Evolutionary conservation across 768 basidiomycete genomes (phyloP).

Genomic region (Pulveroboletus sp.): DNA sequence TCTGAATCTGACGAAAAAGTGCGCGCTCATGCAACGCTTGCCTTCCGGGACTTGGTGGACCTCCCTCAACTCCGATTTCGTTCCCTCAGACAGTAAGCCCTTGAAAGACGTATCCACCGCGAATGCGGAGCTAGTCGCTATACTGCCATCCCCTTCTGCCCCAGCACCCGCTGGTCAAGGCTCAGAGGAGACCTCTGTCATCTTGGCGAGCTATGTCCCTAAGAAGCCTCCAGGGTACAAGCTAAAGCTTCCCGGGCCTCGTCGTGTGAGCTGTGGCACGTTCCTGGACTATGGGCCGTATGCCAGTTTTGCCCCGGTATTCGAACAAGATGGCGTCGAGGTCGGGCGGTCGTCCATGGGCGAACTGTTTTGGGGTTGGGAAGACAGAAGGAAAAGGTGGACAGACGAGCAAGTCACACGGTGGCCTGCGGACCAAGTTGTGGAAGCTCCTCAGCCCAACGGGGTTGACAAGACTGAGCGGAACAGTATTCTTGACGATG

Average conservation of each 20-base stretch:
- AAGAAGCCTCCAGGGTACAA: constrained; percentile 38
- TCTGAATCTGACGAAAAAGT: constrained; percentile 41
- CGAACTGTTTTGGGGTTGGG: constrained; percentile 51
- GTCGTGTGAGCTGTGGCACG: constrained; percentile 55
- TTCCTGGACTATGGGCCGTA: constrained; percentile 79
- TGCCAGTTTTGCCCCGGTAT: constrained; percentile 72
- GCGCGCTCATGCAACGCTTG: constrained; percentile 76
- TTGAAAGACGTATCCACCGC: constrained; percentile 53
- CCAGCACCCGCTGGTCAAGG: constrained; percentile 29
- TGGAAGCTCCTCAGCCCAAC: constrained; percentile 8
- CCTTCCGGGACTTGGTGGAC: constrained; percentile 78
- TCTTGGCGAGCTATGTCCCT: constrained; percentile 55
- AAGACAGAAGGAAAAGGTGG: constrained; percentile 37
- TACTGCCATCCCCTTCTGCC: constrained; percentile 58
- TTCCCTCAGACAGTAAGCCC: constrained; percentile 34
- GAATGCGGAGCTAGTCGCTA: constrained; percentile 70
- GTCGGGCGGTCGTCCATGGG: constrained; percentile 59
- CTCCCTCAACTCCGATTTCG: constrained; percentile 51
- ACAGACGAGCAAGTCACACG: constrained; percentile 17
- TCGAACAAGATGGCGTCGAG: constrained; percentile 73
- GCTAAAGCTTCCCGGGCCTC: constrained; percentile 43
- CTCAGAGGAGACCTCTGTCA: constrained; percentile 29
- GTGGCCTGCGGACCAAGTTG: background rate
- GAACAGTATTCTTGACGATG: constrained; percentile 26
- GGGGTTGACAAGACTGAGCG: constrained; percentile 8